Base-by-base conservation (phyloP, 345 rosid genomes). In the Aurinia saxatilis region DNA sequence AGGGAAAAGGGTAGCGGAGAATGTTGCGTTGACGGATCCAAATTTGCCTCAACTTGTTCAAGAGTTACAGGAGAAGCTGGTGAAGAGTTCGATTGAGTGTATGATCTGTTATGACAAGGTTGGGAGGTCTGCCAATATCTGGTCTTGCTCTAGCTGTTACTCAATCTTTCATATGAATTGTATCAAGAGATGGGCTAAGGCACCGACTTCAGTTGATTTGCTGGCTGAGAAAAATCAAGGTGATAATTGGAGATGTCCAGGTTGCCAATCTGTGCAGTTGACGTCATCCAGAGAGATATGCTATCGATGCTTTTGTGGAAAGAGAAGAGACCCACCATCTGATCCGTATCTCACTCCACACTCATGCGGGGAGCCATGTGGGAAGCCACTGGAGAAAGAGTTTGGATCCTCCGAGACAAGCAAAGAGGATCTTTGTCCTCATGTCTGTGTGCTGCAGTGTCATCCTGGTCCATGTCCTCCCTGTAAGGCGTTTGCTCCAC, bases 401-500 rank as follows among this genome's bases (percentile, higher is more conserved):
- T 46, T 72, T 38, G 64, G 51, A 3, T 60, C 50, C 38, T 60
- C 76, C 23, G 78, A 62, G 55, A 70, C 42, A 51, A 75, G 65
- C 49, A 67, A 73, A 37, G 95, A 89, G 60, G 81, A 83, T 76
- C 68, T 75, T 54, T 93, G 99, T 50, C 97, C 96, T 64, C 99
- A 90, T 73, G 53, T 73, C 62, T 93, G 99, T 76, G 96, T 93
- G 31, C 73, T 93, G 88, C 99, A 87, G 72, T 93, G 97, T 64
- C 99, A 93, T 56, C 99, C 96, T 16, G 99, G 99, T 45, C 97
- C 99, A 10, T 93, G 97, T 73, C 97, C 99, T 74, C 96, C 99
- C 49, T 93, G 96, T 63, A 93, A 85, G 78, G 86, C 88, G 11
- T 93, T 93, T 80, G 95, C 99, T 59, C 97, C 90, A 6, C 88